Evolutionary conservation across 176 grass and related monocot species (phyloP).

Genomic region (Metroxylon sagu): DNA sequence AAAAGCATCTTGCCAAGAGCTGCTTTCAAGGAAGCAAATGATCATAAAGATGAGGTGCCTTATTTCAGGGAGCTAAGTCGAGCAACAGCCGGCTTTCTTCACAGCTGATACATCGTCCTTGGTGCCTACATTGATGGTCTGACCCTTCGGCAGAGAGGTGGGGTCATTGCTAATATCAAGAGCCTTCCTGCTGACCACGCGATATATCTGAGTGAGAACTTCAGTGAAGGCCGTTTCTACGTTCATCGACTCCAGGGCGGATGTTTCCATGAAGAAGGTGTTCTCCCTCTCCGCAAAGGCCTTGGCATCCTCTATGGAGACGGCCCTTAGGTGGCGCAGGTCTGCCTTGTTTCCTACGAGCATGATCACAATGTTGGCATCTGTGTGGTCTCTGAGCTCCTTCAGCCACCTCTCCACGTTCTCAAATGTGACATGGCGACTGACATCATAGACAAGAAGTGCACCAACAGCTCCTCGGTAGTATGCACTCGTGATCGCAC

Average conservation of each 20-base stretch:
- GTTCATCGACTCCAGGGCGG: slow-evolving; percentile 2
- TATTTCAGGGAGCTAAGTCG: neutral
- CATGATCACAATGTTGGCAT: slow-evolving; percentile 3
- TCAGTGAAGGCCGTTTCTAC: slow-evolving; percentile 6
- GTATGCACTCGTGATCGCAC: slow-evolving; percentile 5
- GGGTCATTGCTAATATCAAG: slow-evolving; percentile 1
- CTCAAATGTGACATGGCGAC: slow-evolving; percentile 8
- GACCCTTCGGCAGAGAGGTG: slow-evolving; percentile 1
- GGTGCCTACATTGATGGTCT: slow-evolving; percentile 6
- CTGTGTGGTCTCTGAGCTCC: slow-evolving; percentile 4
- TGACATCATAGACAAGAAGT: slow-evolving; percentile 7
- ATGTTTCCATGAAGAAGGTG: slow-evolving; percentile 9
- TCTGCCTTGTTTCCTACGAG: slow-evolving; percentile 10
- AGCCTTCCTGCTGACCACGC: neutral
- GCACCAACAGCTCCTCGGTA: slow-evolving; percentile 7
- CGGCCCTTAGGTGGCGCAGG: slow-evolving; percentile 7
- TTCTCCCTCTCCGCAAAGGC: slow-evolving; percentile 8
- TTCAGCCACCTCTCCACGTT: slow-evolving; percentile 8
- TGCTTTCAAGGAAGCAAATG: too few species aligned
- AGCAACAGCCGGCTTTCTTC: slow-evolving; percentile 4
- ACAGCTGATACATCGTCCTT: slow-evolving; percentile 7
- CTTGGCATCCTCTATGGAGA: slow-evolving; percentile 7
- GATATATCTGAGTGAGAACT: slow-evolving; percentile 9
- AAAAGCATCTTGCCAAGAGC: too few species aligned
- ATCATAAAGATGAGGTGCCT: too few species aligned